Percentiles rank a stretch among this genome's conserved stretches.
These are phyloP conservation scores for Zasmidium cellare DNA, from an alignment of 2,329 filamentous ascomycete genomes.

Conservation along the genomic window DNA sequence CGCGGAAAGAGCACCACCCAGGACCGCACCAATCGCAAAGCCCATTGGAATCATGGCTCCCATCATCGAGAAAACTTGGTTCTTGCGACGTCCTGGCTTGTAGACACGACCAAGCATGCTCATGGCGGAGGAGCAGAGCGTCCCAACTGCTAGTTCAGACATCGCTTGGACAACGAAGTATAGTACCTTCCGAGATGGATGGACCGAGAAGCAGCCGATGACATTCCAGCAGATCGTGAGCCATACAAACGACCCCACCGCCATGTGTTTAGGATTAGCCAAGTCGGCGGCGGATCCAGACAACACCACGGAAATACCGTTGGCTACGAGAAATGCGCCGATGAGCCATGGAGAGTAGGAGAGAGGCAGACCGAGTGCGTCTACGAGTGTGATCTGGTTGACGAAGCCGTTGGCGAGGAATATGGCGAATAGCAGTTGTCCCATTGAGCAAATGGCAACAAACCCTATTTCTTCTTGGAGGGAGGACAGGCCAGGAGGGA, in stretches of 20 bases:
- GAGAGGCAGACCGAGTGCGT: not conserved
- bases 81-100: not conserved
- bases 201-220: not conserved
- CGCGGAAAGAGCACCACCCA: not conserved
- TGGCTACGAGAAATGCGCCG: not conserved
- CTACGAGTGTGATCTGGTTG: not conserved
- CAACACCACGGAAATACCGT: not conserved
- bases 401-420: conserved; percentile 1
- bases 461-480: not conserved
- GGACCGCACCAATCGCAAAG: not conserved
- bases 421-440: not conserved
- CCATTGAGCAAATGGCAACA: not conserved
- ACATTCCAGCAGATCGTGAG: not conserved
- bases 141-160: not conserved
- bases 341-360: not conserved
- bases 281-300: not conserved
- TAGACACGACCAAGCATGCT: not conserved
- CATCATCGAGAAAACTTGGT: not conserved
- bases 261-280: not conserved
- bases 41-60: not conserved
- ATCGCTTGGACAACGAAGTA: not conserved
- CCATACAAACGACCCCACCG: not conserved
- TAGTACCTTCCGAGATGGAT: not conserved
- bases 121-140: not conserved
- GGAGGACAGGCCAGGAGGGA: not conserved